Base-by-base conservation (phyloP, 2,329 filamentous ascomycete genomes). In the Furcasterigmium furcatum region DNA sequence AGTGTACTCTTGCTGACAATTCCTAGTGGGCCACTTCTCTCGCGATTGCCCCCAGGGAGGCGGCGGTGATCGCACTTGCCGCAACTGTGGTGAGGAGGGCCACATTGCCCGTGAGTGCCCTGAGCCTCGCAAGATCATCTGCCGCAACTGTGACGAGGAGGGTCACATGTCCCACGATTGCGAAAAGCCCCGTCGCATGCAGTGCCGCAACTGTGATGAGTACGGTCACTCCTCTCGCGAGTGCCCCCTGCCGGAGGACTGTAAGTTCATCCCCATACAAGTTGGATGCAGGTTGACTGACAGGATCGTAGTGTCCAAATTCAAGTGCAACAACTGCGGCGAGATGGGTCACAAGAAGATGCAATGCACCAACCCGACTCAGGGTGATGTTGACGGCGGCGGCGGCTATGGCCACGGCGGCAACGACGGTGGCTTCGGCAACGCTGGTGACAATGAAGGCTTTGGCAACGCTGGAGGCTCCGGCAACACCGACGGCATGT, bases 161-260 rank as follows among this genome's bases (percentile, higher is more conserved):
- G 83, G 83, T 3, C 84, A 87, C 55, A 75, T 72, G 52, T 73
- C 80, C 45, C 75, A 73, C 30, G 84, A 88, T 39, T 88, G 82
- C 52, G 72, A 78, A 1, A 71, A 80, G 62, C 81, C 24, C 81
- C 4, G 70, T 66, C 34, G 76, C 81, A 55, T 75, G 74, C 73
- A 64, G 64, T 71, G 64, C 14, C 16, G 77, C 50, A 68, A 77
- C 61, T 87, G 84, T 51, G 70, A 78, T 14, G 72, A 79, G 52
- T 69, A 72, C 47, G 83, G 83, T 4, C 84, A 87, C 55, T 75
- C 72, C 52, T 73, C 80, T 45, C 75, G 74, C 30, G 84, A 88
- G 38, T 88, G 82, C 52, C 73, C 78, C 1, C 70, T 80, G 62
- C 81, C 81, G 4, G 70, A 66, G 30, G 76, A 81, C 55, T 75